Evolutionary conservation across 768 basidiomycete genomes (phyloP).

Genomic region (Clavulina sp.): DNA sequence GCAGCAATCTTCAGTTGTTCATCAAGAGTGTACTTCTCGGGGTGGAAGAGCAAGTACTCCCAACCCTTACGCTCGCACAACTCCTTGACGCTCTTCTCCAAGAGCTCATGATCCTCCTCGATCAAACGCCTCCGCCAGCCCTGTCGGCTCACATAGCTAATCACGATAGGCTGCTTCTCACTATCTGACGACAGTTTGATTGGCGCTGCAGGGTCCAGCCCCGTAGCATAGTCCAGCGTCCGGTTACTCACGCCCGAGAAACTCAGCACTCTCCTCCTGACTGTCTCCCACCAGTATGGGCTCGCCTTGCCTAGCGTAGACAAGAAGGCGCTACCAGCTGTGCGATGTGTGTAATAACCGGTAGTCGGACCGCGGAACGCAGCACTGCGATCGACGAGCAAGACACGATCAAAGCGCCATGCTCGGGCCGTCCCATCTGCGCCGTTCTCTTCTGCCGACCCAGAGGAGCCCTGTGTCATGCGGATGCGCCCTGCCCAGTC

Average conservation of each 20-base stretch:
- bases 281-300: slow-evolving; percentile 59
- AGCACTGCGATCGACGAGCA: slow-evolving; percentile 61
- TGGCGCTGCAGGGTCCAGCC: neutral
- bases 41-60: slow-evolving; percentile 43
- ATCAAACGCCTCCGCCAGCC: slow-evolving; percentile 25
- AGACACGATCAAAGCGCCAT: slow-evolving; percentile 52
- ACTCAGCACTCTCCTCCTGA: slow-evolving; percentile 44
- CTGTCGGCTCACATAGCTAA: slow-evolving; percentile 62
- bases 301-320: slow-evolving; percentile 23
- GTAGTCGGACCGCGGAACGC: slow-evolving; percentile 50
- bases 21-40: slow-evolving; percentile 54
- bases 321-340: slow-evolving; percentile 50
- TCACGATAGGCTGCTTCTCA: slow-evolving; percentile 42
- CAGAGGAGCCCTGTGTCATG: slow-evolving; percentile 11
- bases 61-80: slow-evolving; percentile 24
- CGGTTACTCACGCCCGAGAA: slow-evolving; percentile 37
- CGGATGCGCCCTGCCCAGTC: slow-evolving; percentile 55
- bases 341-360: slow-evolving; percentile 48
- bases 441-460: neutral
- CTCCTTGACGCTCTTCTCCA: slow-evolving; percentile 14
- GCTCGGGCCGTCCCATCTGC: slow-evolving; percentile 12
- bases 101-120: slow-evolving; percentile 14
- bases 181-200: too few species aligned
- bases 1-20: slow-evolving; percentile 52
- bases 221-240: slow-evolving; percentile 12